These are phyloP conservation scores for Diaporthe capsici DNA, from an alignment of 2,329 filamentous ascomycete species.

Conservation along the genomic window DNA sequence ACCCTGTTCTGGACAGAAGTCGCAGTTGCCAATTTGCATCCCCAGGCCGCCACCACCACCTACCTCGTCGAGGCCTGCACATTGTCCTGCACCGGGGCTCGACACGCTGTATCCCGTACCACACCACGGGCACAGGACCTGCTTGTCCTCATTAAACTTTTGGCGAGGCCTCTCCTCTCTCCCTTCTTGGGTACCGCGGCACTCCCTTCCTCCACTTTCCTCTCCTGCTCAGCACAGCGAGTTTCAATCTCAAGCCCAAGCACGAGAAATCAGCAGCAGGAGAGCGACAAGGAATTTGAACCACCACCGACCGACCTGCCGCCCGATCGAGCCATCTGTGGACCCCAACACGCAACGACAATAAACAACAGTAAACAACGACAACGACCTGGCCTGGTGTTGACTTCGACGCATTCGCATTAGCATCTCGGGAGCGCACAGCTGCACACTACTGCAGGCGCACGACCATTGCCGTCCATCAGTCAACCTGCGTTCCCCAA, in stretches of 20 bases:
- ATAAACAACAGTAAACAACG: not conserved
- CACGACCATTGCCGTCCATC: conserved; percentile 30
- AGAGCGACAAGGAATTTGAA: not conserved
- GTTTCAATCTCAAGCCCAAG: not conserved
- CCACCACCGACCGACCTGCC: not conserved
- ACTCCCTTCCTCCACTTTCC: conserved; percentile 25
- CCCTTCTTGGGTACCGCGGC: conserved; percentile 13
- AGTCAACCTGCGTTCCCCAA: not conserved
- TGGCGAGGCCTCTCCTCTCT: conserved; percentile 23
- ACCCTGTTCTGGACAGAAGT: conserved; percentile 19
- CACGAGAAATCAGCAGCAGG: not conserved
- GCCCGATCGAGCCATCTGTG: conserved; percentile 3
- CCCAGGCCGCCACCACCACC: conserved; percentile 21
- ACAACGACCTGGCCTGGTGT: not conserved
- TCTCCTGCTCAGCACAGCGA: conserved; percentile 10
- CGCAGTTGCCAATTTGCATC: conserved; percentile 23
- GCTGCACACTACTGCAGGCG: conserved; percentile 35
- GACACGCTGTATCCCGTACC: conserved; percentile 16
- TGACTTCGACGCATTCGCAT: conserved; percentile 1
- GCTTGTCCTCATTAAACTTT: conserved; percentile 27
- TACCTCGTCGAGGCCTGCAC: conserved; percentile 12
- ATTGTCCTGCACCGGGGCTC: conserved; percentile 1
- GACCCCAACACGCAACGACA: not conserved
- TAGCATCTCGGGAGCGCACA: conserved; percentile 14
- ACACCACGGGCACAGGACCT: conserved; percentile 9